Conservation (phyloP, 768 basidiomycete genomes). For the Dioszegia crocea region DNA sequence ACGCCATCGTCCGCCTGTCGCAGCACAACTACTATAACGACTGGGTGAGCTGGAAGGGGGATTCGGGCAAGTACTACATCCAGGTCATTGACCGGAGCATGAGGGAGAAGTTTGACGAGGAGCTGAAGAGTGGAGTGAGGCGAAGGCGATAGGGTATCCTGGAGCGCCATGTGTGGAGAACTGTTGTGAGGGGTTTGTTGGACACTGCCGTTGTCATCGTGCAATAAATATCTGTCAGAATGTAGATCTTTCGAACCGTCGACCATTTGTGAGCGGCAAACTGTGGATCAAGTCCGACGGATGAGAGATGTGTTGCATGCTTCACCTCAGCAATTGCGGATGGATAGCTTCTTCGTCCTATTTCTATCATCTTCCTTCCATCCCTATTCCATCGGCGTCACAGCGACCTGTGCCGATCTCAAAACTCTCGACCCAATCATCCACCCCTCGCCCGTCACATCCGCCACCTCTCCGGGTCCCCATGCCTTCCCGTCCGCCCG, state of each 20-base stretch:
- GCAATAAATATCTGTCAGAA: too few species aligned
- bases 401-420: slow-evolving; percentile 93
- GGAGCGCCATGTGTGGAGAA: too few species aligned
- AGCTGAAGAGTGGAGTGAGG: slow-evolving; percentile 18
- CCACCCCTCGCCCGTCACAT: slow-evolving; percentile 86
- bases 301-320: slow-evolving; percentile 9
- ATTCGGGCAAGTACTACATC: slow-evolving; percentile 35
- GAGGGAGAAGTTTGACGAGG: slow-evolving; percentile 36
- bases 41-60: slow-evolving; percentile 46
- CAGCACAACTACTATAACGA: slow-evolving; percentile 31
- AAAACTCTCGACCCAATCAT: slow-evolving; percentile 90
- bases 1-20: slow-evolving; percentile 30
- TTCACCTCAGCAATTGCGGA: not conserved
- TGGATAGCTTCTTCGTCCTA: too few species aligned
- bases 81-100: slow-evolving; percentile 39
- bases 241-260: not conserved
- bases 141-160: not conserved
- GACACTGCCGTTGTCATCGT: too few species aligned
- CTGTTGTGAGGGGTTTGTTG: too few species aligned
- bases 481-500: slow-evolving; percentile 57
- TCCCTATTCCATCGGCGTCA: slow-evolving; percentile 59
- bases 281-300: too few species aligned
- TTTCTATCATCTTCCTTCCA: not conserved
- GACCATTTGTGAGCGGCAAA: too few species aligned
- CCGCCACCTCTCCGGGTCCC: slow-evolving; percentile 74